Conservation (phyloP, 768 basidiomycete genomes). For the Agrocybe praecox region DNA sequence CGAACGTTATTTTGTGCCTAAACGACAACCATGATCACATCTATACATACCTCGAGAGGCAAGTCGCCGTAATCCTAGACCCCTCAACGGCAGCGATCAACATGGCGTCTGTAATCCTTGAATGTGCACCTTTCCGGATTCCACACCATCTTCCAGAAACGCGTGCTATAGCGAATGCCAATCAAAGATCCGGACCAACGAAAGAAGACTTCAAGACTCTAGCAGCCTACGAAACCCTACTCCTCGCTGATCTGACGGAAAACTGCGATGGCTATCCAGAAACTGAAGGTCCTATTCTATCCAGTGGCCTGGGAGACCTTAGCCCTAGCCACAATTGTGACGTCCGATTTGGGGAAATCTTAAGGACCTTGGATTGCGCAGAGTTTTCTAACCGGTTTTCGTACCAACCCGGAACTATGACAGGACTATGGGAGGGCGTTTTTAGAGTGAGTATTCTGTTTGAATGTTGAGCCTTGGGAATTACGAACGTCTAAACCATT, state of each 20-base stretch:
- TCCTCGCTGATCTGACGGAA: slow-evolving; percentile 40
- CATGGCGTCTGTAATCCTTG: slow-evolving; percentile 54
- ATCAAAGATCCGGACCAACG: slow-evolving; percentile 52
- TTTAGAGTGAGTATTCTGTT: slow-evolving; percentile 47
- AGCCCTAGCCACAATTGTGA: slow-evolving; percentile 32
- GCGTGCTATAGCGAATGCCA: slow-evolving; percentile 44
- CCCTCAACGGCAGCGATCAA: slow-evolving; percentile 49
- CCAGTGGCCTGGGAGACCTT: slow-evolving; percentile 1
- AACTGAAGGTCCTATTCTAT: not conserved
- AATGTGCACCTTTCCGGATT: slow-evolving; percentile 41
- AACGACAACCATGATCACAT: not conserved
- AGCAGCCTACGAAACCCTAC: slow-evolving; percentile 43
- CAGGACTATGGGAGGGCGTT: slow-evolving; percentile 63
- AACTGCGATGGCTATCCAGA: not conserved
- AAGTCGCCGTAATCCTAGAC: slow-evolving; percentile 31
- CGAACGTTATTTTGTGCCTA: too few species aligned
- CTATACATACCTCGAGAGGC: slow-evolving; percentile 7
- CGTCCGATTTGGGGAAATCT: slow-evolving; percentile 22
- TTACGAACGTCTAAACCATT: not conserved
- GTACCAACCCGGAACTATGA: slow-evolving; percentile 44
- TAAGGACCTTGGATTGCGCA: slow-evolving; percentile 5
- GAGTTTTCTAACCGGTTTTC: slow-evolving; percentile 13
- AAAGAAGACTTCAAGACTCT: slow-evolving; percentile 51
- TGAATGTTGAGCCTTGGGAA: not conserved
- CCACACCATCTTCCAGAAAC: slow-evolving; percentile 55